Conservation (phyloP, 164 flowering plant species). For the Tetrastigma voinierianum region DNA sequence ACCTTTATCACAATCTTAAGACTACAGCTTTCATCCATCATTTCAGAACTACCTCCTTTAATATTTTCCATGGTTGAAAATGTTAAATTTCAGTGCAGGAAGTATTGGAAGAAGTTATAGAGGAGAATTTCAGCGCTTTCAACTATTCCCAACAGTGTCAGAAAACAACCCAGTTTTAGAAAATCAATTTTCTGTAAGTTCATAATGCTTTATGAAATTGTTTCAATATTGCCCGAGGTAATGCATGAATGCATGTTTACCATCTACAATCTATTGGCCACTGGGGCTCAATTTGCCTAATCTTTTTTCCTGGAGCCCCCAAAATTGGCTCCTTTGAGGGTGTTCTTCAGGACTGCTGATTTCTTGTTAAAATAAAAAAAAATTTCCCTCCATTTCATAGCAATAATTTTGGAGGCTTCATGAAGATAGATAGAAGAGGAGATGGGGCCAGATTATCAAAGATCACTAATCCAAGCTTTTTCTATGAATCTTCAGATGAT, state of each 20-base stretch:
- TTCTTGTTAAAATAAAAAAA: too few relatives aligned
- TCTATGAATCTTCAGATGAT: background rate
- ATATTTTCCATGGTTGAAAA: constrained; percentile 6
- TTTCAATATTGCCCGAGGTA: too few relatives aligned
- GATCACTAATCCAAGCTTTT: background rate
- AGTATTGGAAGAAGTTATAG: constrained; percentile 91
- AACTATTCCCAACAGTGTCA: constrained; percentile 71
- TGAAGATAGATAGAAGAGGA: background rate
- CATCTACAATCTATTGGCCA: too few relatives aligned
- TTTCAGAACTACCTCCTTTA: background rate
- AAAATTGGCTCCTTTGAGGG: too few relatives aligned
- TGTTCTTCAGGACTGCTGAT: background rate
- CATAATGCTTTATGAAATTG: background rate
- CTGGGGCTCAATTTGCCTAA: too few relatives aligned
- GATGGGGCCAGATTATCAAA: background rate
- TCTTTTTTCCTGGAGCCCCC: too few relatives aligned
- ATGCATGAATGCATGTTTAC: too few relatives aligned
- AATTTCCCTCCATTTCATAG: background rate
- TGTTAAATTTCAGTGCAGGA: constrained; percentile 61
- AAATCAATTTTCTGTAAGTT: constrained; percentile 95
- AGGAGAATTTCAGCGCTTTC: constrained; percentile 93
- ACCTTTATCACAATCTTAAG: too few relatives aligned
- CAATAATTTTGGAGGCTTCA: background rate
- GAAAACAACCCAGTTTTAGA: constrained; percentile 82
- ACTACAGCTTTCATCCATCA: background rate